Base-by-base conservation (phyloP, 2,329 filamentous ascomycete genomes). In the Botryotinia convoluta region DNA sequence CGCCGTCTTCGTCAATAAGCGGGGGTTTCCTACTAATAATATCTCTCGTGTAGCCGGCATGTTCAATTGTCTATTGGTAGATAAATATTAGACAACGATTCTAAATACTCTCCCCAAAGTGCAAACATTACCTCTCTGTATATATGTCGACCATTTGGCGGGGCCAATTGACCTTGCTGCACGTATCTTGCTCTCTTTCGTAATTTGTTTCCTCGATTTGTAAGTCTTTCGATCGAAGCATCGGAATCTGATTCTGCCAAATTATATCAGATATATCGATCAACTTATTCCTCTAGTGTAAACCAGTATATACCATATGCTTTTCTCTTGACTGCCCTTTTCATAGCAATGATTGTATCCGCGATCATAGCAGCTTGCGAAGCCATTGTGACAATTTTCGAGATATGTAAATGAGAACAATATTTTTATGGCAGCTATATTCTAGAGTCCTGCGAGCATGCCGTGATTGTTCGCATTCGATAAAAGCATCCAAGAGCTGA, bases 121-220 rank as follows among this genome's bases (percentile, higher is more conserved):
- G 44, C 45, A 22, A 45, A 18, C 71, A 85, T 74, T 82, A 92
- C 92, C 87, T 92, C 90, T 82, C 89, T 92, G 83, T 94, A 93
- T 20, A 89, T 87, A 77, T 89, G 87, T 61, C 90, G 89, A 4
- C 91, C 91, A 42, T 86, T 87, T 0, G 90, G 87, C 39, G 89
- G 87, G 61, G 91, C 89, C 75, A 94, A 85, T 78, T 91, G 90
- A 74, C 92, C 92, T 79, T 90, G 86, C 78, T 89, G 90, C 63
- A 92, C 88, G 80, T 93, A 93, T 77, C 89, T 87, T 62, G 93
- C 90, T 78, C 89, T 88, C 81, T 90, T 92, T 85, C 94, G 93
- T 63, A 95, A 85, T 81, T 95, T 95, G 82, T 93, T 89, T 75
- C 92, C 92, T 79, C 92, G 90, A 82, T 94, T 94, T 73, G 90